A percentile compares a stretch with the other conserved stretches of the same genome.
phyloP scores from a whole-genome alignment of 192 early-diverging fungal species.

The Linnemannia exigua region DNA sequence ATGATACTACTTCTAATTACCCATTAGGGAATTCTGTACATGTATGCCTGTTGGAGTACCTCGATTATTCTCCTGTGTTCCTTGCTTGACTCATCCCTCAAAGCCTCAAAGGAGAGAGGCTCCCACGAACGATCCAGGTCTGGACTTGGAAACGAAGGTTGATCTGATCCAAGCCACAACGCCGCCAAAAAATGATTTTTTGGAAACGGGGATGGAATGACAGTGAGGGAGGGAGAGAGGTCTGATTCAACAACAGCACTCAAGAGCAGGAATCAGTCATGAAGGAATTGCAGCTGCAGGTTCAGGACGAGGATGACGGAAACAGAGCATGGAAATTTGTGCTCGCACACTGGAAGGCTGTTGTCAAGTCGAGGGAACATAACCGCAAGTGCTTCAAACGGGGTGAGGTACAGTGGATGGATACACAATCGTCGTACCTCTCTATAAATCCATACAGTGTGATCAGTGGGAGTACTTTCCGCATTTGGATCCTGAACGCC shows the following conservation, averaged over 20 bases:
- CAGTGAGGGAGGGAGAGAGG: background rate
- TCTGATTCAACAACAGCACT: background rate
- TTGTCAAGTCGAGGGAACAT: slow-evolving; percentile 52
- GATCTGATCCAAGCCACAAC: background rate
- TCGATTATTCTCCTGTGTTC: too few relatives aligned
- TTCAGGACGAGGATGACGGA: slow-evolving; percentile 36
- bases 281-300: slow-evolving; percentile 32
- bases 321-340: slow-evolving; percentile 50
- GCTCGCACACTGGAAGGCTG: slow-evolving; percentile 39
- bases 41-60: too few relatives aligned
- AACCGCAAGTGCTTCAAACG: slow-evolving; percentile 53
- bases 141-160: too few relatives aligned
- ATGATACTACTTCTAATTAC: too few relatives aligned
- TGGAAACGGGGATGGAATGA: too few relatives aligned
- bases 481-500: too few relatives aligned
- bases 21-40: too few relatives aligned
- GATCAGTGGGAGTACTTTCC: too few relatives aligned
- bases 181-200: background rate
- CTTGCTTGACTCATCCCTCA: too few relatives aligned
- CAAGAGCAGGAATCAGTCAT: slow-evolving; percentile 10
- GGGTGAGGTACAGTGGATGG: slow-evolving; percentile 50
- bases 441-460: too few relatives aligned
- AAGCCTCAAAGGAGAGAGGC: too few relatives aligned
- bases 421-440: background rate
- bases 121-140: too few relatives aligned